These are phyloP conservation scores for Centaurea solstitialis DNA, from an alignment of 129 eudicot species.

Conservation along the genomic window DNA sequence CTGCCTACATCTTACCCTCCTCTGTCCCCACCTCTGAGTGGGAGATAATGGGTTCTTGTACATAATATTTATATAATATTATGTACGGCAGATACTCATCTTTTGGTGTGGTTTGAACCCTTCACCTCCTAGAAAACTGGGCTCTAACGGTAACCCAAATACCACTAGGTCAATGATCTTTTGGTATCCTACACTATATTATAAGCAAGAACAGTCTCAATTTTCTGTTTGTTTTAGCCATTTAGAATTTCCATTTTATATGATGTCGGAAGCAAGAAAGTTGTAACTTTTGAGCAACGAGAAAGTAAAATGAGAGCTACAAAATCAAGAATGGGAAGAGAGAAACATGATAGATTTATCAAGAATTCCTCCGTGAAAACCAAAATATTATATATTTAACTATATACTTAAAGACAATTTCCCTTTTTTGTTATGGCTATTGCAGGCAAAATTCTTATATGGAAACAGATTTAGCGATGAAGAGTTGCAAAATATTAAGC, in stretches of 20 bases:
- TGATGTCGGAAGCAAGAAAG: background rate
- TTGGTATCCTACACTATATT: background rate
- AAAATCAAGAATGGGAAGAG: background rate
- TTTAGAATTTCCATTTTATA: background rate
- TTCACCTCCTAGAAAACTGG: no score
- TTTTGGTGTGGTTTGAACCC: background rate
- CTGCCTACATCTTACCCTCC: background rate
- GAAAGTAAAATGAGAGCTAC: background rate
- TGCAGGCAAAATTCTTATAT: constrained; percentile 86
- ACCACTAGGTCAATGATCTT: background rate
- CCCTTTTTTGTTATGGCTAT: background rate
- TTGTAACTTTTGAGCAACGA: background rate
- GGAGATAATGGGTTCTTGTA: no score
- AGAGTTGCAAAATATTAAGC: constrained; percentile 88
- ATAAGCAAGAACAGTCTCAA: background rate
- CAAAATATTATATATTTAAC: background rate
- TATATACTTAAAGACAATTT: background rate
- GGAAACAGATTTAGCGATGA: constrained; percentile 74
- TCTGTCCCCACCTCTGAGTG: background rate
- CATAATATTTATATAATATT: background rate
- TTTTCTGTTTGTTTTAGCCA: background rate
- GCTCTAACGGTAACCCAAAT: no score
- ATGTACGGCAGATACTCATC: background rate
- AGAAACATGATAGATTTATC: background rate
- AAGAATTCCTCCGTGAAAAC: background rate